A percentile compares a stretch with the other conserved stretches of the same genome.
Evolutionary conservation across 305 asterid species (phyloP).

Genomic region (Fraxinus nigra): DNA sequence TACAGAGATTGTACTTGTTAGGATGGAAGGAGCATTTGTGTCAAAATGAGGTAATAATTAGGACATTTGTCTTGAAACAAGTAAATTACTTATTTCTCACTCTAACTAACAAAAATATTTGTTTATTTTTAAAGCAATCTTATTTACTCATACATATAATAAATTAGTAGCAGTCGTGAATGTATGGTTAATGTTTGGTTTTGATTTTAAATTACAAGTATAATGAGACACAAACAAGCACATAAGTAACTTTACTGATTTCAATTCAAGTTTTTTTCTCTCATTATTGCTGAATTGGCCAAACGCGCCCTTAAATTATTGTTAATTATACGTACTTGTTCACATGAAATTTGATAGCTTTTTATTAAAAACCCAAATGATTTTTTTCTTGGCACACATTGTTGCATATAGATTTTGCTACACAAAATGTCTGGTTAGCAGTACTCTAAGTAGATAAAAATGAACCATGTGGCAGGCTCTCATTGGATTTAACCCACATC

Average conservation of each 20-base stretch:
- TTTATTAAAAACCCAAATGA: neutral
- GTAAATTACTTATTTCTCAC: neutral
- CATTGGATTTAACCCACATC: constrained; percentile 36
- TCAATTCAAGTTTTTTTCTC: neutral
- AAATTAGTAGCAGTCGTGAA: neutral
- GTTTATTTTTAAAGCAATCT: neutral
- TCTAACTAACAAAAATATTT: neutral
- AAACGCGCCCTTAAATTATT: neutral
- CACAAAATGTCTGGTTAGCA: constrained; percentile 39
- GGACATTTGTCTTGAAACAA: neutral
- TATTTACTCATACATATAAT: neutral
- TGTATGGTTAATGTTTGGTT: neutral
- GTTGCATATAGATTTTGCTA: neutral
- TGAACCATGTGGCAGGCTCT: constrained; percentile 37
- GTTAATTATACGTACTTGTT: neutral
- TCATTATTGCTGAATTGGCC: neutral
- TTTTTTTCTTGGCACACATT: constrained; percentile 1
- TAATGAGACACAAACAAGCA: neutral
- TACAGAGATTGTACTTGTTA: neutral
- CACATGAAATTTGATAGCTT: neutral
- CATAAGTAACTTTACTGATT: neutral
- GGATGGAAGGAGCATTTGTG: neutral
- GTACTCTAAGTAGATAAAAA: constrained; percentile 43
- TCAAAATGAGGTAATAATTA: neutral
- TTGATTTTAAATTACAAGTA: neutral